Percentiles rank a stretch among this genome's conserved stretches.
Conservation (phyloP, 164 flowering plant species). For the Santalum album region DNA sequence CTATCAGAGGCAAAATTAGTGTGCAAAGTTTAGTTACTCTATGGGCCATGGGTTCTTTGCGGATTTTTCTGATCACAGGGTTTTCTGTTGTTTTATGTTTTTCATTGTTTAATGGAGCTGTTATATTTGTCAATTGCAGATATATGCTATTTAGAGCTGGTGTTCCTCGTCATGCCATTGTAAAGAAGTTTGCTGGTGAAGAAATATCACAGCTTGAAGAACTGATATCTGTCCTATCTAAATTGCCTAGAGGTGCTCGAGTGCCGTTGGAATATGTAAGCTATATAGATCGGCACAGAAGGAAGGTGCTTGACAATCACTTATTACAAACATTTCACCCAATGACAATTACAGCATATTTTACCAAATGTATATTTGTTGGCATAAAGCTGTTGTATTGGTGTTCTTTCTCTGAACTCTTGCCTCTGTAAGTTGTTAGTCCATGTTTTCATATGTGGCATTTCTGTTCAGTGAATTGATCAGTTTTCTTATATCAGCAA, state of each 20-base stretch:
- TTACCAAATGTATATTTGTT: neutral
- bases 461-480: too few relatives aligned
- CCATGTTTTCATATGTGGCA: too few relatives aligned
- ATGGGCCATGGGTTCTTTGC: too few relatives aligned
- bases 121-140: conserved; percentile 30
- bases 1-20: too few relatives aligned
- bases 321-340: neutral
- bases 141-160: conserved; percentile 94
- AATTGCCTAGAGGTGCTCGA: conserved; percentile 77
- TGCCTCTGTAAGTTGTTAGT: too few relatives aligned
- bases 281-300: conserved; percentile 76
- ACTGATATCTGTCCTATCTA: conserved; percentile 47
- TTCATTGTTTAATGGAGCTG: neutral
- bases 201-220: conserved; percentile 67
- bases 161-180: conserved; percentile 92
- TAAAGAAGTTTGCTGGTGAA: conserved; percentile 83
- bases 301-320: conserved; percentile 48
- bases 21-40: too few relatives aligned
- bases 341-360: neutral
- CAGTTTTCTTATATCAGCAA: too few relatives aligned
- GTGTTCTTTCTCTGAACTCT: neutral
- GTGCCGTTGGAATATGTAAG: conserved; percentile 84
- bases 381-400: neutral
- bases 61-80: too few relatives aligned
- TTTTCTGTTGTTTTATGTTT: too few relatives aligned